Evolutionary conservation across 768 basidiomycete genomes (phyloP).

Genomic region (Wakefieldia striispora): DNA sequence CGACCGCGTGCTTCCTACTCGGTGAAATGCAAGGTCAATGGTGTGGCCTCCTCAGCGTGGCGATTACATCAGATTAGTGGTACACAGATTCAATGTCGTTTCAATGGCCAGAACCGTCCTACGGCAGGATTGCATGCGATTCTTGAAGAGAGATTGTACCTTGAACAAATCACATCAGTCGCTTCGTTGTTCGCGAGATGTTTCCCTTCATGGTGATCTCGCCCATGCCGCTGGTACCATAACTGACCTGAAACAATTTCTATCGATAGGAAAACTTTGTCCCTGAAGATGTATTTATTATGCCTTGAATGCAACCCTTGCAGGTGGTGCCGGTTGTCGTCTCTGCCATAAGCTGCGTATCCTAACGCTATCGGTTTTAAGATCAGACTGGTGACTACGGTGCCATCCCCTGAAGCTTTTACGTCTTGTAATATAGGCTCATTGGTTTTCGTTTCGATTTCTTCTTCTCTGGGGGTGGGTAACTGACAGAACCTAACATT

Average conservation of each 20-base stretch:
- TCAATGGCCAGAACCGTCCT: background rate
- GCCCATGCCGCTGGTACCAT: background rate
- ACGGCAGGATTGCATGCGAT: background rate
- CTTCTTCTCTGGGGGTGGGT: background rate
- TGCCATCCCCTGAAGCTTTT: conserved; percentile 6
- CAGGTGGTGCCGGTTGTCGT: conserved; percentile 9
- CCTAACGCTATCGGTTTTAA: too few relatives aligned
- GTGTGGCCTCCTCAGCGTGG: conserved; percentile 22
- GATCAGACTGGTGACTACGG: background rate
- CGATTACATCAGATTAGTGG: conserved; percentile 8
- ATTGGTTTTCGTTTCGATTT: conserved; percentile 5
- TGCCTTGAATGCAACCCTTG: conserved; percentile 9
- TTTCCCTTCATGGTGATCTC: background rate
- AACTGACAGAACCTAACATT: conserved; percentile 7
- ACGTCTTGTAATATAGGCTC: conserved; percentile 22
- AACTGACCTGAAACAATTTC: background rate
- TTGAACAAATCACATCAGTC: conserved; percentile 1
- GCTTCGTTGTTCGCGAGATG: background rate
- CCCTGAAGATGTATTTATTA: conserved; percentile 1
- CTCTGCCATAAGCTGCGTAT: conserved; percentile 8
- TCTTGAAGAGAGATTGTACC: too few relatives aligned
- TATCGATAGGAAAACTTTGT: background rate
- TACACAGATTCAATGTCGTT: background rate
- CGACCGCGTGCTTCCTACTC: conserved; percentile 39
- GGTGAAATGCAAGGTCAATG: conserved; percentile 29